phyloP scores from a whole-genome alignment of 768 basidiomycete species.

The Lactarius evosmus region DNA sequence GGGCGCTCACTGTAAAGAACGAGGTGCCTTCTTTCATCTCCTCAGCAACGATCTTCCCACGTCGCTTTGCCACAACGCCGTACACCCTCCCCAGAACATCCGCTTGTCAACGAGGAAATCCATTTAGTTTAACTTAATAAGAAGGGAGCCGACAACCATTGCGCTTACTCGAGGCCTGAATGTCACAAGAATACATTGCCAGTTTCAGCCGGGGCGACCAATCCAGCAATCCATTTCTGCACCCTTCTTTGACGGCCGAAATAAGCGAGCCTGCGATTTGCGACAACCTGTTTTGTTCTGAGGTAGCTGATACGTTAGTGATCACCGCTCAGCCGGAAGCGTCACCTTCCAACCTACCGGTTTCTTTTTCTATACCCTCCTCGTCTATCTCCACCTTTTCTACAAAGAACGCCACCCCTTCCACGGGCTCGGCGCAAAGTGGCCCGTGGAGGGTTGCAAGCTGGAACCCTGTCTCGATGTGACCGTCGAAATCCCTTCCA shows the following conservation, averaged over 20 bases:
- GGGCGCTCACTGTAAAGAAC: constrained; percentile 88
- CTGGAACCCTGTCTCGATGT: constrained; percentile 93
- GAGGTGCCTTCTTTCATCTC: constrained; percentile 98
- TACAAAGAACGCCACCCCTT: constrained; percentile 89
- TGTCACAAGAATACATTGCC: constrained; percentile 98
- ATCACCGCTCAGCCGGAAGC: not conserved
- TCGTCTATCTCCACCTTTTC: constrained; percentile 67
- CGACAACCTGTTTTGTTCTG: constrained; percentile 75
- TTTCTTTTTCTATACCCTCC: constrained; percentile 59
- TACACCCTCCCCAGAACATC: constrained; percentile 98
- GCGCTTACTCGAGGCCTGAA: constrained; percentile 89
- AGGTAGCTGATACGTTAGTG: constrained; percentile 24
- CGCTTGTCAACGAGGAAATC: constrained; percentile 46
- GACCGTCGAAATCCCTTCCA: constrained; percentile 65
- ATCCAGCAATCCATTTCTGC: constrained; percentile 84
- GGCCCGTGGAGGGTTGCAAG: constrained; percentile 93
- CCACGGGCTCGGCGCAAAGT: constrained; percentile 90
- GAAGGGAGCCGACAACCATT: not conserved
- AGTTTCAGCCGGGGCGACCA: constrained; percentile 98
- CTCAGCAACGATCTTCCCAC: constrained; percentile 90
- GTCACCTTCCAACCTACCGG: constrained; percentile 44
- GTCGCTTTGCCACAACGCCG: constrained; percentile 86
- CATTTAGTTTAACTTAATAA: constrained; percentile 14
- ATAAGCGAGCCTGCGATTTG: constrained; percentile 91
- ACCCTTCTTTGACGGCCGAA: constrained; percentile 84